Percentiles rank a stretch among this genome's conserved stretches.
phyloP scores from a whole-genome alignment of 192 early-diverging fungal genomes.

The Umbelopsis sp. region DNA sequence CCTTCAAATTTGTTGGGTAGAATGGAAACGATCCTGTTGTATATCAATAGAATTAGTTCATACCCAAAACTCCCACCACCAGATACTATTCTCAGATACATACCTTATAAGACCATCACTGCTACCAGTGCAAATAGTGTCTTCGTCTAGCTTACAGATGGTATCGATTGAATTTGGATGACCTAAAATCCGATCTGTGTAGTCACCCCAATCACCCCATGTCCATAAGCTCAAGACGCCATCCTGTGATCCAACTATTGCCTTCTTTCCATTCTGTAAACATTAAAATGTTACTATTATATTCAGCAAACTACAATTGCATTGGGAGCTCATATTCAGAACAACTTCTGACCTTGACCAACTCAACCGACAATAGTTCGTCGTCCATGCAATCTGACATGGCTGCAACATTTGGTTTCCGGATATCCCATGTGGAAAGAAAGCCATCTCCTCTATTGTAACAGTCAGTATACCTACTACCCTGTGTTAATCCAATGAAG shows the following conservation, averaged over 20 bases:
- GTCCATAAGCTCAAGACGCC: slow-evolving; percentile 88
- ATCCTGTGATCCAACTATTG: slow-evolving; percentile 87
- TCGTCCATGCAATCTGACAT: slow-evolving; percentile 96
- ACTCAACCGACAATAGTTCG: slow-evolving; percentile 82
- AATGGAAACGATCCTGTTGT: slow-evolving; percentile 69
- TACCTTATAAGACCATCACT: slow-evolving; percentile 88
- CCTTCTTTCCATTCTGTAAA: slow-evolving; percentile 75
- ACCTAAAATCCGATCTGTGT: slow-evolving; percentile 91
- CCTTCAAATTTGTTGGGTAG: slow-evolving; percentile 94
- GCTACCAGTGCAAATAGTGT: slow-evolving; percentile 85
- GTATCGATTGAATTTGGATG: slow-evolving; percentile 92
- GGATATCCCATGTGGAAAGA: slow-evolving; percentile 88
- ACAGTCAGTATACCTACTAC: background rate
- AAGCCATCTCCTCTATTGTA: slow-evolving; percentile 83
- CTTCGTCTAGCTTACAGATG: slow-evolving; percentile 82
- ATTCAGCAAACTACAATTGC: background rate
- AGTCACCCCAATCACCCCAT: slow-evolving; percentile 92
- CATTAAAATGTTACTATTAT: background rate
- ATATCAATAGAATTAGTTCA: background rate
- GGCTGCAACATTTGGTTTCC: slow-evolving; percentile 81
- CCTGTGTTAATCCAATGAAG: background rate
- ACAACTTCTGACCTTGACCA: slow-evolving; percentile 58
- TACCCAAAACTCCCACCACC: background rate
- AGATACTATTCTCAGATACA: background rate
- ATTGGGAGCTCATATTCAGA: background rate